Base-by-base conservation (phyloP, 192 early-diverging fungal genomes). In the Jimgerdemannia flammicorona region DNA sequence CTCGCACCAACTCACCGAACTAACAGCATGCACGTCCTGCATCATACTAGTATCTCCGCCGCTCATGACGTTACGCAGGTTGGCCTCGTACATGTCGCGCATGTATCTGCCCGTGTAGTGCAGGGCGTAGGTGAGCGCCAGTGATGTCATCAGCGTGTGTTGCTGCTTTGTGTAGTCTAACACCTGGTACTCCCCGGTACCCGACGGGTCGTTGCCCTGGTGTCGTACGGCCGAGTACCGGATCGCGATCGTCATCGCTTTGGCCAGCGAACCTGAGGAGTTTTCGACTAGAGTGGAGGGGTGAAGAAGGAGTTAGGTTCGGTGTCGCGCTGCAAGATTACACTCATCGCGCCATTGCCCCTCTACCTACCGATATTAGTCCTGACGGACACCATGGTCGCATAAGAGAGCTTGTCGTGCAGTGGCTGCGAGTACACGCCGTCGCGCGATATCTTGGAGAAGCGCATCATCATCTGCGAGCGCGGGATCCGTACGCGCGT, bases 401-500 rank as follows among this genome's bases (percentile, higher is more conserved):
- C 90, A 74, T 94, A 96, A 42, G 90, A 87, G 69, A 94, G 84
- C 87, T 95, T 93, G 20, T 89, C 88, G 44, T 93, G 81, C 44
- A 91, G 85, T 40, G 93, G 91, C 70, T 91, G 88, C n/a, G 86
- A 81, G 69, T 94, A 92, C 40, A 85, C 82, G 41, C 93, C 92
- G n/a, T 84, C 79, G 6, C 89, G 82, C 59, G 85, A 85, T 69
- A 95, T 91, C 78, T 91, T 92, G 69, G 95, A 88, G 83, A 93
- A 93, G 81, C 92, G 92, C 92, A 92, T 92, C 75, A 94, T 87
- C 95, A 96, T 96, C 74, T 95, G 87, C 39, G 88, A 86, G 10
- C 94, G 88, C 7, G 95, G 95, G 65, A 96, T 92, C 70, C 92
- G 89, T 66, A 95, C 94, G 78, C 92, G 81, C 40, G 91, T 92